phyloP scores from a whole-genome alignment of 495 filamentous ascomycete species.

The Neurospora sp. region DNA sequence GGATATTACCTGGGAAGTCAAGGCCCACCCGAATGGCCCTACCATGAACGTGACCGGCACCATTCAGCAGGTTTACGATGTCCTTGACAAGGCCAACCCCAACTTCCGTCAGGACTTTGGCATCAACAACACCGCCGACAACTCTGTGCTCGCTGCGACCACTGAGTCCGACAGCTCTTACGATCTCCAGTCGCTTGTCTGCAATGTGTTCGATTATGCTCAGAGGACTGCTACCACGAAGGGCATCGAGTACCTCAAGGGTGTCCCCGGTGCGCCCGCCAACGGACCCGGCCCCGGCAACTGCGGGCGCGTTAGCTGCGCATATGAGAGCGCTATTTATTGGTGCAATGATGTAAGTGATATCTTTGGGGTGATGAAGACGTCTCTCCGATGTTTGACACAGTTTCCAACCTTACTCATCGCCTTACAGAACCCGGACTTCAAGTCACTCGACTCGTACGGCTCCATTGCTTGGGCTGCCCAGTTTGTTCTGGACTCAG shows the following conservation, averaged over 20 bases:
- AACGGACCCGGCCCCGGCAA: slow-evolving; percentile 13
- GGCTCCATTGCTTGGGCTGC: background rate
- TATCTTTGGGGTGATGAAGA: background rate
- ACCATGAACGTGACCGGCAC: slow-evolving; percentile 8
- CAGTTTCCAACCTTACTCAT: background rate
- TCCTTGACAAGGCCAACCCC: slow-evolving; percentile 6
- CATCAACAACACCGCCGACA: background rate
- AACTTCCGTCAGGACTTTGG: slow-evolving; percentile 15
- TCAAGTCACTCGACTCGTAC: background rate
- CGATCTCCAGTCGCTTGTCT: background rate
- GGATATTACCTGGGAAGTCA: slow-evolving; percentile 5
- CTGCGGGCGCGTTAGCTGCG: slow-evolving; percentile 17
- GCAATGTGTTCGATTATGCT: background rate
- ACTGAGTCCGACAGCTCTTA: background rate
- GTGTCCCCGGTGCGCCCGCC: slow-evolving; percentile 3
- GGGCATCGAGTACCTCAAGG: slow-evolving; percentile 13
- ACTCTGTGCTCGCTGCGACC: background rate
- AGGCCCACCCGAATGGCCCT: slow-evolving; percentile 2
- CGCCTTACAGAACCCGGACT: background rate
- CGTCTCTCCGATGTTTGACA: background rate
- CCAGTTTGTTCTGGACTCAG: background rate
- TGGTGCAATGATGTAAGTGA: slow-evolving; percentile 23
- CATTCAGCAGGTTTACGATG: slow-evolving; percentile 6
- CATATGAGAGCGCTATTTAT: slow-evolving; percentile 12
- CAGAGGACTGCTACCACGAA: slow-evolving; percentile 3